These are phyloP conservation scores for Paraurostyla sp. DNA, from an alignment of 73 alveolate species.

Conservation along the genomic window DNA sequence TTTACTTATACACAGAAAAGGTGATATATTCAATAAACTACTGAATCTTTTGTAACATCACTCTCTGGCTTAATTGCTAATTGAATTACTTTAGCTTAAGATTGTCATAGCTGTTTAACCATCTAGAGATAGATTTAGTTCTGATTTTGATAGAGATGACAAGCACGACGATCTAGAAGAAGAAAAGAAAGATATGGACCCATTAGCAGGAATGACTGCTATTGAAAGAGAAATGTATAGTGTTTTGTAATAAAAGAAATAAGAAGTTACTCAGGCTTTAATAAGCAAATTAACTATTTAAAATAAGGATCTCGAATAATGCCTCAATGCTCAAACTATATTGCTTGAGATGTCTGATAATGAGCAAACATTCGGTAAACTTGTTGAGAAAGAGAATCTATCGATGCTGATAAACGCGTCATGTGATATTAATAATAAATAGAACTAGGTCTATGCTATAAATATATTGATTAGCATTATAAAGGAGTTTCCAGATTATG, in stretches of 20 bases:
- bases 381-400: conserved; percentile 15
- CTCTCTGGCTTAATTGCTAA: conserved; percentile 40
- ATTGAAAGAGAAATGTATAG: not conserved
- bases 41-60: not conserved
- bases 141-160: conserved; percentile 4
- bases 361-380: conserved; percentile 9
- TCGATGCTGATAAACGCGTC: conserved; percentile 14
- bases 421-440: conserved; percentile 5
- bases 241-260: not conserved
- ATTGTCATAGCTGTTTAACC: not conserved
- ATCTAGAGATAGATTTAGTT: not conserved
- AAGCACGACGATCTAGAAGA: conserved; percentile 1
- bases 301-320: not conserved
- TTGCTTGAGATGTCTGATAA: conserved; percentile 6
- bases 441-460: conserved; percentile 11
- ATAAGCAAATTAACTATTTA: not conserved
- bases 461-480: conserved; percentile 1
- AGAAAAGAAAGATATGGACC: not conserved
- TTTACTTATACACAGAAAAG: conserved; percentile 12
- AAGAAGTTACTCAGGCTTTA: not conserved
- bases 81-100: not conserved
- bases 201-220: conserved; percentile 4
- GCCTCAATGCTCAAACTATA: conserved; percentile 20
- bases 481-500: conserved; percentile 35
- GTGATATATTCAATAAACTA: conserved; percentile 14